Base-by-base conservation (phyloP, 176 grass and related monocot genomes). In the Poa annua region DNA sequence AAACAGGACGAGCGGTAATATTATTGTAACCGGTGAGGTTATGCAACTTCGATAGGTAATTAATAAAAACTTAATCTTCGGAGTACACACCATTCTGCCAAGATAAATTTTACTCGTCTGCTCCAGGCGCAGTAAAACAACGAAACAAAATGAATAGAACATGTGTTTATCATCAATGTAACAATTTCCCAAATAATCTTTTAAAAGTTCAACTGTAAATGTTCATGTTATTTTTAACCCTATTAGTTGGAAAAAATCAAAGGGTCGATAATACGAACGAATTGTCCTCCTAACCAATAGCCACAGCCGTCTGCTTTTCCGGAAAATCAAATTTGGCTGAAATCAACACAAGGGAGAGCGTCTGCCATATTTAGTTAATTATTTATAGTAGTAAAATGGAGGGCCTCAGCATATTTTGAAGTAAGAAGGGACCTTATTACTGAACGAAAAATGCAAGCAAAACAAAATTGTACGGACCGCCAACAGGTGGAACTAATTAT, bases 391-490 rank as follows among this genome's bases (percentile, higher is more conserved):
- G 11, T 1, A 11, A 14, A 11, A 0, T 29, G 29, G 29, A 29
- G 29, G 29, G 29, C 29, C 29, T 29, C 29, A 15, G 42, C 39
- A 61, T 33, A 81, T 61, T 74, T 22, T 50, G 9, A 29, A 70
- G 65, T 5, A 55, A 59, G 65, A 17, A 55, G 22, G 65, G 12
- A 25, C 8, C 65, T 68, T 57, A 44, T 44, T 41, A 41, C 63
- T 36, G 35, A 21, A n/a, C 42, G 48, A 51, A 59, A 51, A 38
- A 67, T 35, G 26, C 20, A 54, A 74, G 26, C 19, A 56, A 71
- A 78, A 83, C 48, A 68, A 74, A 74, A 65, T 52, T 48, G 57
- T 4, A 67, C 32, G 4, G 77, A 61, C 9, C 38, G 51, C 52
- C 51, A 14, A 50, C 48, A 1, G 48, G 48, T 50, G 42, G 33